Evolutionary conservation across 768 basidiomycete genomes (phyloP).

Genomic region (Lyophyllum atratum): DNA sequence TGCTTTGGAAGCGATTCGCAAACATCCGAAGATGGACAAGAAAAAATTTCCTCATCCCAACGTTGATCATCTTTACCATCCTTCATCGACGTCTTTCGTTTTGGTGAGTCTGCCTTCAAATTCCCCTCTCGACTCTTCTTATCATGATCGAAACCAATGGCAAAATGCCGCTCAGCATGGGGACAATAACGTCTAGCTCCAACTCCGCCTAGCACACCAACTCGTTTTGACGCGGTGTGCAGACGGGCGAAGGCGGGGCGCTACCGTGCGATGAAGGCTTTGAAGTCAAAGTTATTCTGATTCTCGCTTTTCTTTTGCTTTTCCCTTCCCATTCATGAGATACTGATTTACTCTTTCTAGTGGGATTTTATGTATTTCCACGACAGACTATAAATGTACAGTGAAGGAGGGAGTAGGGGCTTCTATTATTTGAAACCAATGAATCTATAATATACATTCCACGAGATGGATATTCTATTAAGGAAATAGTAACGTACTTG

Average conservation of each 20-base stretch:
- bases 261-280: slow-evolving; percentile 16
- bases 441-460: slow-evolving; percentile 13
- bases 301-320: not conserved
- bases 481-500: slow-evolving; percentile 7
- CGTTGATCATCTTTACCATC: too few relatives aligned
- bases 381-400: not conserved
- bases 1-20: not conserved
- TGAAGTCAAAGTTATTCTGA: slow-evolving; percentile 20
- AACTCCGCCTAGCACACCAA: slow-evolving; percentile 15
- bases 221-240: slow-evolving; percentile 20
- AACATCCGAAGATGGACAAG: not conserved
- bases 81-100: not conserved
- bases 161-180: slow-evolving; percentile 16
- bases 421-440: not conserved
- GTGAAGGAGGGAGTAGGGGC: not conserved
- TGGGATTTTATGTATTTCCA: too few relatives aligned
- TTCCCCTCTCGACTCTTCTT: not conserved
- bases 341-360: not conserved
- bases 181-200: slow-evolving; percentile 13
- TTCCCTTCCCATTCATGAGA: not conserved
- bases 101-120: not conserved
- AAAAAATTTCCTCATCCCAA: not conserved
- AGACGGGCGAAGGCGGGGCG: slow-evolving; percentile 14
- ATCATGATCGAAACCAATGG: slow-evolving; percentile 6
- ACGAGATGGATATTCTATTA: slow-evolving; percentile 8